Base-by-base conservation (phyloP, 495 filamentous ascomycete genomes). In the Astrocystis sublimbata region DNA sequence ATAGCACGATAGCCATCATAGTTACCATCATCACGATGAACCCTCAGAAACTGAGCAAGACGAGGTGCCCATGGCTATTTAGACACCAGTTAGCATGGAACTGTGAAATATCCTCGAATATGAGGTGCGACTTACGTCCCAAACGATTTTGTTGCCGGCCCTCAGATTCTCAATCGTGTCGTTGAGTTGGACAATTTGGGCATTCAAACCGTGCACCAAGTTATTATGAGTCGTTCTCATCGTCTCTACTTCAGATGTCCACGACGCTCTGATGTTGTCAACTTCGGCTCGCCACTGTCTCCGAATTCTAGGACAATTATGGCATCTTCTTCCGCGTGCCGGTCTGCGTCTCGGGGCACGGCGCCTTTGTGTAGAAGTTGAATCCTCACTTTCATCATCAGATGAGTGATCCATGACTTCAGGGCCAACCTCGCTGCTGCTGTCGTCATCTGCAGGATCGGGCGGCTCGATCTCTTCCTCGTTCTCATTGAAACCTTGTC, bases 31-130 rank as follows among this genome's bases (percentile, higher is more conserved):
- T 10, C 0, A 8, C 33, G 43, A 7, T 49, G 5, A 1, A 6
- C 10, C 8, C 10, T 1, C 6, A 47, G 28, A 1, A 51, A 7
- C 1, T 21, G 10, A 12, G n/a, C 21, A 41, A 60, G 46, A 9
- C 31, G 12, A 19, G 7, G 2, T 15, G 15, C 35, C 46, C 46
- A 60, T 19, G 58, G 58, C 58, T 60, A 40, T 36, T 38, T n/a
- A 23, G 30, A 33, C 31, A 4, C 1, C 17, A 3, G 36, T 60
- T 3, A 60, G 46, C 35, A 9, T 19, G 41, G 28, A 1, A 0
- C n/a, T 15, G 2, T 42, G 33, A 28, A 23, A 0, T 28, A 2
- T 24, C 0, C 7, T 35, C 19, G n/a, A n/a, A n/a, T n/a, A n/a
- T n/a, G 40, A n/a, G 4, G 21, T 33, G 7, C 4, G 52, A 60